Base-by-base conservation (phyloP, 208 protist species). In the Trypanosoma brucei region DNA sequence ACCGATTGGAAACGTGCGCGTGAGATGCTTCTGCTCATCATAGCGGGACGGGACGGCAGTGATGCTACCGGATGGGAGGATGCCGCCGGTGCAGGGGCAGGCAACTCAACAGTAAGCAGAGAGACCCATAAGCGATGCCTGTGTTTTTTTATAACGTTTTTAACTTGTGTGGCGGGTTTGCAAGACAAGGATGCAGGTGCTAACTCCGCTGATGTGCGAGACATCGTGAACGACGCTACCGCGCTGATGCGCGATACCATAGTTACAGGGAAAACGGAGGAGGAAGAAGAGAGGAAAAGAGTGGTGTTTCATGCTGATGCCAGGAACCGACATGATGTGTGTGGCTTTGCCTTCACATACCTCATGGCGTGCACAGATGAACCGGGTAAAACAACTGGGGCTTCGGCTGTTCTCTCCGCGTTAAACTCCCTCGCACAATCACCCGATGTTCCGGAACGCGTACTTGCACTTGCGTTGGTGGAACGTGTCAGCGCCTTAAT, bases 381-480 rank as follows among this genome's bases (percentile, higher is more conserved):
- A n/a, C 70, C 75, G n/a, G 50, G 61, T 35, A 73, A 73, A 40
- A 71, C 76, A 40, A 63, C 63, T 31, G 33, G 76, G 7, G 59
- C 72, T 1, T 65, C 75, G 13, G 84, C 76, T 31, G 67, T 92
- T 46, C 74, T 59, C 14, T 66, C 74, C n/a, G 36, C 84, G 11
- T 49, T 86, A 3, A 76, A 67, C 52, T 77, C 70, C 46, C 71
- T 78, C 11, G 69, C 73, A 38, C 54, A 64, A 7, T 81, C 79
- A 0, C 3, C 45, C 1, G 68, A 72, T 1, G 55, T 66, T 7
- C 57, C 59, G 36, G 68, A 75, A 44, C 78, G 81, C 3, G 59
- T 82, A 36, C 81, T 79, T 46, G 79, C 75, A 2, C 62, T 88
- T 52, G 68, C 74, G 33, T 59, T 86, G 3, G 70, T 82, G 37